Evolutionary conservation across 1,284 basidiomycete genomes (phyloP), one percentile per base, ranked within the genome.

Genomic region (Malassezia furfur): DNA sequence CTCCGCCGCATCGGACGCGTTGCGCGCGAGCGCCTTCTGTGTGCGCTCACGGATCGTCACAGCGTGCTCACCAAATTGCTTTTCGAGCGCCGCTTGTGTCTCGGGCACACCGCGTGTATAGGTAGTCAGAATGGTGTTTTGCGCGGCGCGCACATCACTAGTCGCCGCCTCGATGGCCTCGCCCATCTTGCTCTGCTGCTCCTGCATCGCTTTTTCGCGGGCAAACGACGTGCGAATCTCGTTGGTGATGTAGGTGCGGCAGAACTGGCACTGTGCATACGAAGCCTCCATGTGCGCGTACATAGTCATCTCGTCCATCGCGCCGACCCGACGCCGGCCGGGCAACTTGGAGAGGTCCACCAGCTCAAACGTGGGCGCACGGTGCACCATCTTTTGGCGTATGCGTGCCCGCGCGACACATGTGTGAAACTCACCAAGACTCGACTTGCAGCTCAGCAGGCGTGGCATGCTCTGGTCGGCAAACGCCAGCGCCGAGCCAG

Each of bases 301-400:
- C 22, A 71, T 45, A 14, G 55, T 61, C 9, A 48, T 44, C n/a
- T 65, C 62, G 43, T 62, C 52, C 32, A 62, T 54, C 0, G 61
- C 56, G 9, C 52, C 60, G 1, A 61, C 52, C 36, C 50, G 56
- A 28, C 58, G 54, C 55, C 60, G 60, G 11, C 64, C 61, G 0
- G 67, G 64, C 58, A 71, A 47, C 15, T 49, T 57, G 28, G 67
- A 49, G 2, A 68, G 60, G 48, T 71, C 68, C 36, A 65, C 51
- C 31, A 71, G 21, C 10, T 56, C 48, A 5, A 71, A 55, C 11
- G 54, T 50, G 12, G 63, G 65, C 14, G 64, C 50, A 14, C 49
- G 52, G 14, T 46, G 38, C 12, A 71, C 57, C 1, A 66, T 48
- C 36, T 55, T 28, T 48, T 69, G 65, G n/a, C 59, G 66, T 21